Evolutionary conservation across 2,329 filamentous ascomycete species (phyloP), one percentile per base, ranked within the genome.

Genomic region (Penicillium hesseltinei): DNA sequence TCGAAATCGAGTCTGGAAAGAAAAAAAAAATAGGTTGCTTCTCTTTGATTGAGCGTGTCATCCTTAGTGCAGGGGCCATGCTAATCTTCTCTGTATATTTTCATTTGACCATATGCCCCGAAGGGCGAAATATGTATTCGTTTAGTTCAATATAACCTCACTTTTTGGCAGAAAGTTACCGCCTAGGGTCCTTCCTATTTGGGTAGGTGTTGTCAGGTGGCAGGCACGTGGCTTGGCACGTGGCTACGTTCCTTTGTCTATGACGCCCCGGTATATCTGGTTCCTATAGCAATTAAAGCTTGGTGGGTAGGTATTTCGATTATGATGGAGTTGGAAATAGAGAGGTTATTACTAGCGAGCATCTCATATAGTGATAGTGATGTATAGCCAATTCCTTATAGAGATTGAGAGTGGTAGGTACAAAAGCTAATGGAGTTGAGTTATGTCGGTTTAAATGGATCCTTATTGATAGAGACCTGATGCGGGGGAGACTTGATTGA

Each of bases 11-110:
- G 21, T 3, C 25, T 45, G 4, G 4, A 45, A 45, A 11, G 11
- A 5, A 86, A 86, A 88, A 88, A 87, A 88, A 86, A 84, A 85
- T 79, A 81, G 80, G 81, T 82, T 84, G 85, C 82, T 84, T 87
- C 86, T 88, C 87, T 89, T 88, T 88, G 85, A 85, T 86, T 85
- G 82, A 88, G 86, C 87, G 88, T 92, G 89, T 92, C 90, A 93
- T 92, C 90, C 90, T 93, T 93, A 92, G 90, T 86, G 84, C 83
- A 86, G 83, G 84, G 87, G 87, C 87, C 87, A 89, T 89, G 87
- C 88, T 89, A 89, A 88, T 88, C 84, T 88, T 88, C 85, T 88
- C 84, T 87, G 82, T 86, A 84, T 84, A 81, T 81, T 83, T 84
- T 83, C 81, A 85, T 81, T 82, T 84, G 82, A 84, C 82, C 81